Percentiles rank a stretch among this genome's conserved stretches.
Evolutionary conservation across 306 rosid genomes (phyloP).

Genomic region (Citrullus amarus): DNA sequence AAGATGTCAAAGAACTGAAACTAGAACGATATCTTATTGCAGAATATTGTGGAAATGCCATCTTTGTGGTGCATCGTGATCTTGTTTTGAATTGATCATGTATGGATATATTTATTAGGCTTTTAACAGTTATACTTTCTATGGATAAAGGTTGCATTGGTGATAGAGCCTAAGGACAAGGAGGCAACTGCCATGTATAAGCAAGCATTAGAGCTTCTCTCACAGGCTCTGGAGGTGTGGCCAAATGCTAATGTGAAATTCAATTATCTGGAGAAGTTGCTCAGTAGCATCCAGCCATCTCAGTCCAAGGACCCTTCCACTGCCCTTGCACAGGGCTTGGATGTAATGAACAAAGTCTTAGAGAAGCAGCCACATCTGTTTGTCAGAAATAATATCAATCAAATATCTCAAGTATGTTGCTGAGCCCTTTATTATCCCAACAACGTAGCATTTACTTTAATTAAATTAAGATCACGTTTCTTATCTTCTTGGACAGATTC

Average conservation of each 20-base stretch:
- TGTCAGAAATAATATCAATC: constrained; percentile 81
- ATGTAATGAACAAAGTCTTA: constrained; percentile 96
- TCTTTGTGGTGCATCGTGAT: background rate
- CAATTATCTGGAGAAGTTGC: constrained; percentile 87
- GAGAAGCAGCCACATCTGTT: constrained; percentile 98
- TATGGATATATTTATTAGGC: background rate
- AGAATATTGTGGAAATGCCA: background rate
- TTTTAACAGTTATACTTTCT: constrained; percentile 10
- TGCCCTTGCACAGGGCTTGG: constrained; percentile 96
- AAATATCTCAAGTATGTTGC: constrained; percentile 82
- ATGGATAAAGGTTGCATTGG: constrained; percentile 78
- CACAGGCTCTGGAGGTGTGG: constrained; percentile 99
- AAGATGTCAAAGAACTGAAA: background rate
- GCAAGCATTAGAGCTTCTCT: constrained; percentile 91
- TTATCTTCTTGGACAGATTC: constrained; percentile 45
- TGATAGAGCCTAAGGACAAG: constrained; percentile 97
- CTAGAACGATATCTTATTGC: background rate
- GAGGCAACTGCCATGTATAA: constrained; percentile 91
- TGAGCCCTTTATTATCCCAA: background rate
- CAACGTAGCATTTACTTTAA: background rate
- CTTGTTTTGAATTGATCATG: background rate
- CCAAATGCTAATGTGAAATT: constrained; percentile 94
- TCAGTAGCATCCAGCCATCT: constrained; percentile 94
- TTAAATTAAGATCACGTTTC: constrained; percentile 7
- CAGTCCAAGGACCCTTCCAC: constrained; percentile 98